phyloP scores from a whole-genome alignment of 441 rosid species.

The Daphne laureola region DNA sequence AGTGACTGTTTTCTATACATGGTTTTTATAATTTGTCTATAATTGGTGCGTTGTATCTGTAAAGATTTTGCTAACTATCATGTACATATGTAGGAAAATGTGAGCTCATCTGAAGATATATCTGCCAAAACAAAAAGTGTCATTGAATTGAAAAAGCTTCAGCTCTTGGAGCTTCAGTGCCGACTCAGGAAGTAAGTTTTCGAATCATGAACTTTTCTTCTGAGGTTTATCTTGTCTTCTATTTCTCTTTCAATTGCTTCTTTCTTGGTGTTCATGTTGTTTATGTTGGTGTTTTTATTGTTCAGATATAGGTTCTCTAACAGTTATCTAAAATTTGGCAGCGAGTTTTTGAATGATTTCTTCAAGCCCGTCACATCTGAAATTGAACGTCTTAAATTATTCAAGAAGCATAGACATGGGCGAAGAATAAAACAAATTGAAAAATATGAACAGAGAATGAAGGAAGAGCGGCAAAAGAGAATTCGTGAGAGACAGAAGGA shows the following conservation, averaged over 20 bases:
- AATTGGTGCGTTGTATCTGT: not conserved
- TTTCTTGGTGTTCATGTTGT: slow-evolving; percentile 9
- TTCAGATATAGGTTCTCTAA: slow-evolving; percentile 10
- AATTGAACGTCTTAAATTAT: slow-evolving; percentile 69
- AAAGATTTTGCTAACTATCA: slow-evolving; percentile 2
- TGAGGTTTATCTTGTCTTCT: slow-evolving; percentile 4
- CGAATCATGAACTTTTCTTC: slow-evolving; percentile 8
- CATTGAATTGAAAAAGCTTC: slow-evolving; percentile 89
- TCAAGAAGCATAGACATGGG: slow-evolving; percentile 86
- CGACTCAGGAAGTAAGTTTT: slow-evolving; percentile 65
- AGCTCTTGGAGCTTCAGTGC: slow-evolving; percentile 70
- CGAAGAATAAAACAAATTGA: slow-evolving; percentile 89
- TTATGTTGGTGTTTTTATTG: slow-evolving; percentile 5
- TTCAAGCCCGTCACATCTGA: slow-evolving; percentile 73
- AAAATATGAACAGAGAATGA: slow-evolving; percentile 82
- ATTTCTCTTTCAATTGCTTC: slow-evolving; percentile 3
- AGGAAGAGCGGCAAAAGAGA: slow-evolving; percentile 93
- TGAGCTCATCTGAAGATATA: slow-evolving; percentile 78
- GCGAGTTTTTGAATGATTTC: slow-evolving; percentile 71
- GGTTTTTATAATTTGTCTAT: not conserved
- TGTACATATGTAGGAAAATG: slow-evolving; percentile 50
- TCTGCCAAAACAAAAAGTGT: slow-evolving; percentile 89
- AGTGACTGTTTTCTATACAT: too few species aligned
- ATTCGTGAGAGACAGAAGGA: slow-evolving; percentile 97
- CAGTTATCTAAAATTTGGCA: slow-evolving; percentile 26